Conservation (phyloP, 1,284 basidiomycete species). For the Cystobasidium pallidum region DNA sequence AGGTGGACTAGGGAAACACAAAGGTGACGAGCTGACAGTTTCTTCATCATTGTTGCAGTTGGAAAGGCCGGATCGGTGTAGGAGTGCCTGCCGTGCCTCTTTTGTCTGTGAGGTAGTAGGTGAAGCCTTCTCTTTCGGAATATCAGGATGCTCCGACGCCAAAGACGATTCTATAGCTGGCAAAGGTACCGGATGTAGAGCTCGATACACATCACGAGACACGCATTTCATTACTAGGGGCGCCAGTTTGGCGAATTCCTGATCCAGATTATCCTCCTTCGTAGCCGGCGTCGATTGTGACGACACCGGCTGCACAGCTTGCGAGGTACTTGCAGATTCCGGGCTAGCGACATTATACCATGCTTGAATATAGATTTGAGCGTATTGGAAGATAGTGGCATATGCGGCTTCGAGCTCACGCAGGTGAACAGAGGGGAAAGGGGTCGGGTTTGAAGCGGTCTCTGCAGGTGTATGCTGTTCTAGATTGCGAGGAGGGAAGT, state of each 20-base stretch:
- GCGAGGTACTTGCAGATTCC: slow-evolving; percentile 2
- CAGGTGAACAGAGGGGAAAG: slow-evolving; percentile 15
- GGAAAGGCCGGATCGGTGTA: slow-evolving; percentile 23
- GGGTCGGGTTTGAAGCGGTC: not conserved
- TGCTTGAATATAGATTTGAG: slow-evolving; percentile 25
- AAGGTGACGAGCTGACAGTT: slow-evolving; percentile 20
- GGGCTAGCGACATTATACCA: slow-evolving; percentile 16
- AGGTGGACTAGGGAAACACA: not conserved
- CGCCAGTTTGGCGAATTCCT: slow-evolving; percentile 16
- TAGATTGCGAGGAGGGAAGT: slow-evolving; percentile 29
- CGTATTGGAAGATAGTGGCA: slow-evolving; percentile 33
- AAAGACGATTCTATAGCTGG: not conserved
- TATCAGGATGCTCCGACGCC: not conserved
- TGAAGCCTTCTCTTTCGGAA: slow-evolving; percentile 5
- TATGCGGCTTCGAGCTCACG: slow-evolving; percentile 42
- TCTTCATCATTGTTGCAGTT: not conserved
- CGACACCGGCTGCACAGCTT: not conserved
- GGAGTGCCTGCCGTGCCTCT: slow-evolving; percentile 20
- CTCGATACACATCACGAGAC: slow-evolving; percentile 29
- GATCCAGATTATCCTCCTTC: slow-evolving; percentile 23
- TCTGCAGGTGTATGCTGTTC: slow-evolving; percentile 4
- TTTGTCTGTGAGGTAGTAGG: slow-evolving; percentile 3
- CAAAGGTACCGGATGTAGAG: slow-evolving; percentile 33
- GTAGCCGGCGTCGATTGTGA: not conserved
- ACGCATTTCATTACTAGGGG: slow-evolving; percentile 12